Base-by-base conservation (phyloP, 306 rosid species). In the Casuarina glauca region DNA sequence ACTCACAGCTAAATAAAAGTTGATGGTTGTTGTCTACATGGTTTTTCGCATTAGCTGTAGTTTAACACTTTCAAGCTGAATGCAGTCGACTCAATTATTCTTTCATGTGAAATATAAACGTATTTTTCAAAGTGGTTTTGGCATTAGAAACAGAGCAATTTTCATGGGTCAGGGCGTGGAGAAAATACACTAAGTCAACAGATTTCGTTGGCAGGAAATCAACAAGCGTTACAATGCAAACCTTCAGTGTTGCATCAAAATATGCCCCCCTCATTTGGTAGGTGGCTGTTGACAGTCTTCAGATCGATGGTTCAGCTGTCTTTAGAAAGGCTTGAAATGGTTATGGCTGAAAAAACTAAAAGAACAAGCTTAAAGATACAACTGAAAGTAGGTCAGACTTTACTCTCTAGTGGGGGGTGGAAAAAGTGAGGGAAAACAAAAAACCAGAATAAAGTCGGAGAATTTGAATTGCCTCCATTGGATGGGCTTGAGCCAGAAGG, bases 1-100 rank as follows among this genome's bases (percentile, higher is more conserved):
- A 11, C 8, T 70, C 43, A 17, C 68, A 54, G 70, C 64, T 72
- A 64, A 77, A 84, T 84, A 81, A 77, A 9, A 70, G 32, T 70
- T 12, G 82, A 60, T 84, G 67, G 77, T 36, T 6, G 77, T 36
- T 6, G 51, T 70, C 17, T 57, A 69, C 55, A 13, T 41, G 62
- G 10, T 48, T 63, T 26, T 26, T 26, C 32, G 32, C 32, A 26
- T 26, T 26, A 26, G 1, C 32, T 26, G 32, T 26, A 1, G 32
- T 26, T 26, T 26, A 26, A 26, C 35, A 2, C 51, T 43, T 64
- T 62, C 60, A 36, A 51, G 74, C 53, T 4, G 48, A 4, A 32
- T 66, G 49, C 35, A 66, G 6, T 17, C 9, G 36, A 0, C 9
- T 58, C 26, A 17, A 64, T 9, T 4, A 11, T 61, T n/a, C 7